These are phyloP conservation scores for Triticum monococcum DNA, from an alignment of 176 grass and related monocot genomes.

Conservation along the genomic window DNA sequence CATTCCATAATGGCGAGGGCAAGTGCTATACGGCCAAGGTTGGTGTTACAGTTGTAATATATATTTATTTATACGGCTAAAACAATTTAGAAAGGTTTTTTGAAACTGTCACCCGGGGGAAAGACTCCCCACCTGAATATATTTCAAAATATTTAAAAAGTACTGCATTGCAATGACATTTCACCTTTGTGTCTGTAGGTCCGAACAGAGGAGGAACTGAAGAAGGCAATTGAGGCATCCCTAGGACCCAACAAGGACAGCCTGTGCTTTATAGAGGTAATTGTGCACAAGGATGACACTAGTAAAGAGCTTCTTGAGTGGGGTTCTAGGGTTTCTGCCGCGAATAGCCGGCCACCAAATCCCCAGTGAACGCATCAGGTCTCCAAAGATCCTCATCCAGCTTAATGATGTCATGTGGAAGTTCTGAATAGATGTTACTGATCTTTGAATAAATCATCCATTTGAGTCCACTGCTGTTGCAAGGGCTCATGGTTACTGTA, in stretches of 20 bases:
- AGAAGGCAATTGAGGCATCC: slow-evolving; percentile 26
- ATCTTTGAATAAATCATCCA: slow-evolving; percentile 15
- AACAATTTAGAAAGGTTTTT: background rate
- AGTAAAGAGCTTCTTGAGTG: slow-evolving; percentile 65
- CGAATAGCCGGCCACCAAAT: slow-evolving; percentile 52
- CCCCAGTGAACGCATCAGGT: slow-evolving; percentile 32
- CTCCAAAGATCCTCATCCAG: background rate
- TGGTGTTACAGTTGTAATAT: background rate
- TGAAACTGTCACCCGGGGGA: too few relatives aligned
- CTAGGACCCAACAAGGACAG: slow-evolving; percentile 47
- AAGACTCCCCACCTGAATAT: too few relatives aligned
- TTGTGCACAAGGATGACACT: slow-evolving; percentile 61
- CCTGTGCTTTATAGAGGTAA: slow-evolving; percentile 60
- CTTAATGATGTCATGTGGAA: background rate
- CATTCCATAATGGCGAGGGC: slow-evolving; percentile 57
- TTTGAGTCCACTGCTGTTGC: slow-evolving; percentile 12
- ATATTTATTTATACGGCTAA: background rate
- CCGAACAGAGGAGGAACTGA: slow-evolving; percentile 53
- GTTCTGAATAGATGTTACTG: background rate
- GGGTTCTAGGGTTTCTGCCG: slow-evolving; percentile 50
- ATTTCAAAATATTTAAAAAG: background rate
- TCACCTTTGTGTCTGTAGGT: slow-evolving; percentile 15
- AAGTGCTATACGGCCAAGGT: slow-evolving; percentile 60
- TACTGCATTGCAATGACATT: background rate
- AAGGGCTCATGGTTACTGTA: slow-evolving; percentile 4